Conservation (phyloP, 352 stramenopile species). For the Phytophthora sp. region DNA sequence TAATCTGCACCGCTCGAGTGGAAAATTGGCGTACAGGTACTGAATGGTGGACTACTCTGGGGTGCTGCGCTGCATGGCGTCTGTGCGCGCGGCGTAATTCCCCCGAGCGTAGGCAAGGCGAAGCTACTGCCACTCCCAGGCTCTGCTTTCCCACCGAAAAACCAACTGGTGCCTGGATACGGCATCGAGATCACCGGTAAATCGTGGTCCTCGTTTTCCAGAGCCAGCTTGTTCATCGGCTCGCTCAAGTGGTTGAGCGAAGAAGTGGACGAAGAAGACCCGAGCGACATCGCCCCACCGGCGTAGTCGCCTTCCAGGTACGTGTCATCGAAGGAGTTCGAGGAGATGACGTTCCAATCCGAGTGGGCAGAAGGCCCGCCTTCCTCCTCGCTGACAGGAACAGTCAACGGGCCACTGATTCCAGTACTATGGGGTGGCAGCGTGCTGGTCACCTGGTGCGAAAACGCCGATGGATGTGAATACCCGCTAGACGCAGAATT, state of each 20-base stretch:
- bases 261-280: constrained; percentile 14
- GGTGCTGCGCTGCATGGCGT: constrained; percentile 6
- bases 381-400: constrained; percentile 13
- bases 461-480: background rate
- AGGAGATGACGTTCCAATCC: constrained; percentile 40
- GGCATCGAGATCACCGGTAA: constrained; percentile 38
- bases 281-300: constrained; percentile 14
- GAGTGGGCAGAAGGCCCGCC: constrained; percentile 13
- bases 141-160: constrained; percentile 27
- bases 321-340: constrained; percentile 42
- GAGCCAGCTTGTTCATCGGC: constrained; percentile 31
- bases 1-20: constrained; percentile 9
- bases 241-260: constrained; percentile 35
- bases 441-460: background rate
- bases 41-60: constrained; percentile 16
- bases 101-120: constrained; percentile 24
- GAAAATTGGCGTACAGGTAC: constrained; percentile 20
- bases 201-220: constrained; percentile 33
- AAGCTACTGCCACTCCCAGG: constrained; percentile 12
- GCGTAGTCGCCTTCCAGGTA: constrained; percentile 40
- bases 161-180: constrained; percentile 40
- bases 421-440: background rate
- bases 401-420: constrained; percentile 3
- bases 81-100: constrained; percentile 21
- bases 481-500: background rate